These are phyloP conservation scores for Phytophthora cryptogea DNA, from an alignment of 352 stramenopile genomes.

Conservation along the genomic window DNA sequence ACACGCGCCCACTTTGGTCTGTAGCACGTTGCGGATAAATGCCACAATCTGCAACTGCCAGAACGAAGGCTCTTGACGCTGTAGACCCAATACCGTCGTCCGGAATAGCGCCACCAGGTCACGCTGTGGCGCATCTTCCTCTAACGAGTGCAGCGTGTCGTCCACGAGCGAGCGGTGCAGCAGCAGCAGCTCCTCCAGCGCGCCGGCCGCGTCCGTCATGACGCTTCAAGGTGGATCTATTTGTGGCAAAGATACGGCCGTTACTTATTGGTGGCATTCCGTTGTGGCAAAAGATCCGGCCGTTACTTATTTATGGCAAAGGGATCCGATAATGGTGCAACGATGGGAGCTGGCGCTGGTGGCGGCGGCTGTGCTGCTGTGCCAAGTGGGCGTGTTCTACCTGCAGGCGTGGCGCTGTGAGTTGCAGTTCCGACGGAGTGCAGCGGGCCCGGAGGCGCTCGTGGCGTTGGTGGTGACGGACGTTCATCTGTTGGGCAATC, in stretches of 20 bases:
- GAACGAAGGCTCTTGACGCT: conserved; percentile 47
- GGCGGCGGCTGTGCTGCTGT: conserved; percentile 34
- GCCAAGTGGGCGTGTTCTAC: conserved; percentile 68
- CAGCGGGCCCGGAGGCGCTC: conserved; percentile 9
- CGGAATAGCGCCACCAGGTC: conserved; percentile 41
- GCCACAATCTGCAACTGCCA: conserved; percentile 60
- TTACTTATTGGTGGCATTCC: background rate
- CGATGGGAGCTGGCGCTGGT: conserved; percentile 30
- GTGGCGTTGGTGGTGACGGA: conserved; percentile 70
- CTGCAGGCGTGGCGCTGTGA: conserved; percentile 52
- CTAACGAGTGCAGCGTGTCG: conserved; percentile 31
- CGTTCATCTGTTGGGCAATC: conserved; percentile 75
- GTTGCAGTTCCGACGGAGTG: conserved; percentile 2
- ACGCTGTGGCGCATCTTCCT: conserved; percentile 41
- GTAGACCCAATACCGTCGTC: conserved; percentile 31
- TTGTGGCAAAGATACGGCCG: conserved; percentile 2
- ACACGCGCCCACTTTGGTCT: conserved; percentile 15
- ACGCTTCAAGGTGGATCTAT: conserved; percentile 18
- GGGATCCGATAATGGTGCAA: conserved; percentile 14
- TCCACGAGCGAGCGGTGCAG: conserved; percentile 47
- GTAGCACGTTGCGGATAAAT: conserved; percentile 35
- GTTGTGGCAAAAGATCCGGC: background rate
- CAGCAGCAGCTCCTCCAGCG: conserved; percentile 55
- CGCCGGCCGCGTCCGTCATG: conserved; percentile 18
- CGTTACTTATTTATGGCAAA: background rate